phyloP scores from a whole-genome alignment of 495 filamentous ascomycete species.

The Aspergillus taichungensis region DNA sequence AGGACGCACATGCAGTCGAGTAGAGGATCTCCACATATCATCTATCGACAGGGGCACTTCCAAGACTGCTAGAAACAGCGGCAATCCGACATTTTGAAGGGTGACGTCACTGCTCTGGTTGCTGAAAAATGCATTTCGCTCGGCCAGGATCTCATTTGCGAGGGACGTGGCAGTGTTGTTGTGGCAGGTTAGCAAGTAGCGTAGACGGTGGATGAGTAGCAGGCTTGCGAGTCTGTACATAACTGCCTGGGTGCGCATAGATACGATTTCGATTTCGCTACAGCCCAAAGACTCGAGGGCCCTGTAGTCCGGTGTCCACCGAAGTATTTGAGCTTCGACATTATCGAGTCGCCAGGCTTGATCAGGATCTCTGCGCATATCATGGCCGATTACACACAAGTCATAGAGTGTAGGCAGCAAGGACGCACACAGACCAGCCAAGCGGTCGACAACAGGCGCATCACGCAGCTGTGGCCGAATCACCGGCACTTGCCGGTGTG shows the following conservation, averaged over 20 bases:
- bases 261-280: constrained; percentile 15
- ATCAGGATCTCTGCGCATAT: constrained; percentile 6
- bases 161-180: constrained; percentile 11
- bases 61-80: constrained; percentile 20
- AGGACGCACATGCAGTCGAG: constrained; percentile 16
- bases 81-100: constrained; percentile 19
- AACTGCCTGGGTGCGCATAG: constrained; percentile 24
- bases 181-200: constrained; percentile 20
- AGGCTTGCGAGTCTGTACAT: constrained; percentile 24
- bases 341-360: constrained; percentile 9
- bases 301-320: constrained; percentile 16
- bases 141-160: constrained; percentile 20
- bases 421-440: constrained; percentile 21
- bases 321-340: constrained; percentile 14
- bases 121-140: constrained; percentile 15
- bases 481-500: constrained; percentile 25
- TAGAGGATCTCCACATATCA: constrained; percentile 14
- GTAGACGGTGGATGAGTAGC: constrained; percentile 24
- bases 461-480: constrained; percentile 15
- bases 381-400: constrained; percentile 22
- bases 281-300: constrained; percentile 8
- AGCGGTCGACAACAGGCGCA: constrained; percentile 24
- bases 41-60: constrained; percentile 18
- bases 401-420: constrained; percentile 24
- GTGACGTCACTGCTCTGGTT: constrained; percentile 8